Percentiles rank a stretch among this genome's conserved stretches.
These are phyloP conservation scores for Amanita inopinata DNA, from an alignment of 768 basidiomycete species.

Conservation along the genomic window DNA sequence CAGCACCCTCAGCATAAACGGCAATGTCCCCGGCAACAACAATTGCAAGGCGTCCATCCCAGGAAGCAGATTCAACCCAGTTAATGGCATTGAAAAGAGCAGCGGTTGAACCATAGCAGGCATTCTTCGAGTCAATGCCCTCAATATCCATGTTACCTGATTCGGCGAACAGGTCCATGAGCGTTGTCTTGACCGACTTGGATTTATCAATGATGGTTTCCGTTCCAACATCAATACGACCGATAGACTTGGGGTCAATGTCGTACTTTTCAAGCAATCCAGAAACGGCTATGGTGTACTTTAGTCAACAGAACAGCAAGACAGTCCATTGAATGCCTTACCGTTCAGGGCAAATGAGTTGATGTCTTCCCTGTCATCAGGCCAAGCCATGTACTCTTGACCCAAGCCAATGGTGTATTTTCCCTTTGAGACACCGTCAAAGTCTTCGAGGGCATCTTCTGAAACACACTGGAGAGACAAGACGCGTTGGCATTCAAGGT, in stretches of 20 bases:
- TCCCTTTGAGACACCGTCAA: constrained; percentile 88
- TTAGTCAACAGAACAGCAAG: neutral
- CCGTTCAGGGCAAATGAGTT: constrained; percentile 96
- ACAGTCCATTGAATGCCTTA: constrained; percentile 28
- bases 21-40: constrained; percentile 97
- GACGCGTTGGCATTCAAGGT: constrained; percentile 9
- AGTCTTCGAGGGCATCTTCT: constrained; percentile 87
- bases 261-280: constrained; percentile 89
- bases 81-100: constrained; percentile 98
- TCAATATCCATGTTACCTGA: constrained; percentile 95
- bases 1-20: constrained; percentile 92
- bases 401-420: constrained; percentile 99
- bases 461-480: constrained; percentile 69
- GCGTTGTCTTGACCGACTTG: constrained; percentile 94
- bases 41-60: constrained; percentile 97
- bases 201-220: constrained; percentile 99
- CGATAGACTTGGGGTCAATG: constrained; percentile 93
- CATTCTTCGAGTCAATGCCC: constrained; percentile 98
- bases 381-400: constrained; percentile 97
- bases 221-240: constrained; percentile 96
- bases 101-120: constrained; percentile 97
- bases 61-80: constrained; percentile 93
- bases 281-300: constrained; percentile 53
- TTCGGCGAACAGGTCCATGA: constrained; percentile 95
- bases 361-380: constrained; percentile 98